A percentile compares a stretch with the other conserved stretches of the same genome.
Conservation (phyloP, 768 basidiomycete genomes). For the Filobasidium floriforme region DNA sequence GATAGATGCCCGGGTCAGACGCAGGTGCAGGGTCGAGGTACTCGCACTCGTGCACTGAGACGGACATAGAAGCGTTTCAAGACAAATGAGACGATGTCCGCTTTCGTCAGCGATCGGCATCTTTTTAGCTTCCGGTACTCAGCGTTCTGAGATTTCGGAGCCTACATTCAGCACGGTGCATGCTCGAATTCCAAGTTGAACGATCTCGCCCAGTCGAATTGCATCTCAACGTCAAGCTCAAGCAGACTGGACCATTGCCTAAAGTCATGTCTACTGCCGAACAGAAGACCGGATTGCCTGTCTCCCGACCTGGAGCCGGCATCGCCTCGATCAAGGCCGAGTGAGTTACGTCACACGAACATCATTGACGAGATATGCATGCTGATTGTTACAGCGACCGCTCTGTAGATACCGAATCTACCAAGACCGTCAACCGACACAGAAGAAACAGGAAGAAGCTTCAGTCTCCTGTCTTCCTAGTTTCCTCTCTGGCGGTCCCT, state of each 20-base stretch:
- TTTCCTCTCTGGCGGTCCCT: slow-evolving; percentile 20
- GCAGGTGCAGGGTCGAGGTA: no score
- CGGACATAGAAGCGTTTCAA: background rate
- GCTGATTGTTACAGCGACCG: background rate
- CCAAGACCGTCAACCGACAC: background rate
- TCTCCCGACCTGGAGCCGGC: slow-evolving; percentile 15
- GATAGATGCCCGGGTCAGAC: no score
- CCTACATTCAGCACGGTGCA: no score
- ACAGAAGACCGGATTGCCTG: background rate
- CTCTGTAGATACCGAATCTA: background rate
- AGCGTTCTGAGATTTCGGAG: no score
- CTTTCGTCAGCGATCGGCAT: no score
- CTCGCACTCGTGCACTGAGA: background rate
- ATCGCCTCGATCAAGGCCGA: slow-evolving; percentile 41
- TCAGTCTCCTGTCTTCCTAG: background rate
- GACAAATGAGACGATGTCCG: no score
- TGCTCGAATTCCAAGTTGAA: no score
- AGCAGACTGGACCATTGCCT: background rate
- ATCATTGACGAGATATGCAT: no score
- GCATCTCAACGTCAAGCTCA: no score
- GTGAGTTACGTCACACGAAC: slow-evolving; percentile 24
- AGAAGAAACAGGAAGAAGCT: background rate
- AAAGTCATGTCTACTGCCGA: background rate
- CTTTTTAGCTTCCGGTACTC: no score
- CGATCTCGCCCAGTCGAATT: no score